Base-by-base conservation (phyloP, 257 asterid genomes). In the Striga asiatica region DNA sequence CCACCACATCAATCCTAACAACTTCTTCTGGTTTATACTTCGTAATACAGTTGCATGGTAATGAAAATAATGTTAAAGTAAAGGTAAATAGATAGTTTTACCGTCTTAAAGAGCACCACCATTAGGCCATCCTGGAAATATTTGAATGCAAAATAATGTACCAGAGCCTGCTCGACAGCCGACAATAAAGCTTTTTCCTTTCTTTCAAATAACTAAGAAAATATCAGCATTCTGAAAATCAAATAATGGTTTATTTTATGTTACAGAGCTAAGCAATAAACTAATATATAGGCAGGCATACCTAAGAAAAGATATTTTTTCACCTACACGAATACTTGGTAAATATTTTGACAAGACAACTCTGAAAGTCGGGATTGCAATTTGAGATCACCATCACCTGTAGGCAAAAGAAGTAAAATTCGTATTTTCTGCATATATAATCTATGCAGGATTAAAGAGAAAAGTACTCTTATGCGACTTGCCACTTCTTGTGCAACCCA, bases 331-430 rank as follows among this genome's bases (percentile, higher is more conserved):
- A 61, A 84, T 57, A 65, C 69, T 75, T 52, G 82, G 76, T 63
- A 84, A 54, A 31, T 94, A 66, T 7, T 68, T 58, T 5, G 95
- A 84, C 16, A 81, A 58, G 25, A 69, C 46, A 19, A 91, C 61
- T 76, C 59, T 74, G 76, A 91, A 91, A 52, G 79, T 70, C 61
- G 98, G 98, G 66, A 91, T 13, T 2, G 69, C 21, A 38, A 69
- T 69, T 67, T 87, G 95, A 41, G 98, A 97, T 97, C 97, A 91
- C 98, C 98, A n/a, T n/a, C n/a, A n/a, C n/a, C n/a, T n/a, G 87
- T 67, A 61, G 31, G 21, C 64, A 54, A 67, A n/a, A n/a, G n/a
- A n/a, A n/a, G n/a, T n/a, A n/a, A n/a, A n/a, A n/a, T n/a, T n/a
- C n/a, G n/a, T n/a, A n/a, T n/a, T n/a, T n/a, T n/a, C n/a, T n/a